Evolutionary conservation across 2,329 filamentous ascomycete genomes (phyloP).

Genomic region (Passalora sequoiae): DNA sequence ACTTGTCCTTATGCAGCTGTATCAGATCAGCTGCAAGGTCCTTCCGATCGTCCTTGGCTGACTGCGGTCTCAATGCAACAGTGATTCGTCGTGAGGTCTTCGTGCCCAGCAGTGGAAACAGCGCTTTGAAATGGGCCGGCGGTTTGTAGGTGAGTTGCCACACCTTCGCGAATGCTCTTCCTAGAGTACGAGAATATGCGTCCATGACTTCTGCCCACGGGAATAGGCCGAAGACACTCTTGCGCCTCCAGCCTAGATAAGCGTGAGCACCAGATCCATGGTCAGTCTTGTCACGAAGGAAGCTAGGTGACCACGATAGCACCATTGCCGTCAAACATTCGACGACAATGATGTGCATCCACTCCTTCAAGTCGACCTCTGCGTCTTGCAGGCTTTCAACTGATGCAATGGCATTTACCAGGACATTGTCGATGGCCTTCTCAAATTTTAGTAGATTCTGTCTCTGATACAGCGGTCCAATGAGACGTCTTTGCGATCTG

Average conservation of each 20-base stretch:
- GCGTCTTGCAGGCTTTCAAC: conserved; percentile 5
- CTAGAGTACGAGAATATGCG: conserved; percentile 12
- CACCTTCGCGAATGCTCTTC: conserved; percentile 11
- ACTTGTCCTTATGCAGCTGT: conserved; percentile 15
- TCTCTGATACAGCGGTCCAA: conserved; percentile 15
- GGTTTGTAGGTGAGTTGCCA: conserved; percentile 15
- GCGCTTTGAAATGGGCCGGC: conserved; percentile 12
- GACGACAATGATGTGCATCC: conserved; percentile 21
- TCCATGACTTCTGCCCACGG: conserved; percentile 15
- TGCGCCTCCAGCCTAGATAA: conserved; percentile 18
- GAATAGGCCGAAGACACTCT: conserved; percentile 19
- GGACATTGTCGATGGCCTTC: conserved; percentile 11
- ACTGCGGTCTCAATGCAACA: conserved; percentile 46
- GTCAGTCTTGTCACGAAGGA: conserved; percentile 13
- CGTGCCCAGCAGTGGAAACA: conserved; percentile 15
- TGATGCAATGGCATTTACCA: conserved; percentile 12
- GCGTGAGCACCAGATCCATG: conserved; percentile 14
- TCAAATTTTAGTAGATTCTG: conserved; percentile 15
- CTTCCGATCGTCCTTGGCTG: conserved; percentile 1
- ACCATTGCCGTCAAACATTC: conserved; percentile 15
- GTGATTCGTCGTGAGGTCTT: conserved; percentile 14
- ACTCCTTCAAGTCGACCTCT: conserved; percentile 16
- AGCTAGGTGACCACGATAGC: conserved; percentile 17
- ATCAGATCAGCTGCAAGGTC: conserved; percentile 17
- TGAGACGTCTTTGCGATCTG: conserved; percentile 15